These are phyloP conservation scores for Corylus americana DNA, from an alignment of 306 rosid species.

Conservation along the genomic window DNA sequence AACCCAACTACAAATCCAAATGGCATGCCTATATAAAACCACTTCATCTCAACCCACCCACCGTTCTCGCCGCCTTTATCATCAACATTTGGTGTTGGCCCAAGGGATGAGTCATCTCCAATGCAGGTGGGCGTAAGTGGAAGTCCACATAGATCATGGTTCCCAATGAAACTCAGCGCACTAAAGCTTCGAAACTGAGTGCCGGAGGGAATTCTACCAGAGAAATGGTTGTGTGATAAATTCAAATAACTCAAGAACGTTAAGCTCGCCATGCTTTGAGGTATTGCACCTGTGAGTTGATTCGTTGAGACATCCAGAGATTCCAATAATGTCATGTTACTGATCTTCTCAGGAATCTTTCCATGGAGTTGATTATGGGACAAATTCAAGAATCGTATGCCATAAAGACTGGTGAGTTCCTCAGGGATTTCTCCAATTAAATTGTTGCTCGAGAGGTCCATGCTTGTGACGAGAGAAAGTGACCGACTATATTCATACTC, in stretches of 20 bases:
- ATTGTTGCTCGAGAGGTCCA: conserved; percentile 32
- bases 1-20: background rate
- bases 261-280: conserved; percentile 1
- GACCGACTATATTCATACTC: background rate
- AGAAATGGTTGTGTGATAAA: conserved; percentile 31
- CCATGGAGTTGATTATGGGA: conserved; percentile 21
- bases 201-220: conserved; percentile 33
- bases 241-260: conserved; percentile 28
- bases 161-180: conserved; percentile 26
- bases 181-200: conserved; percentile 37
- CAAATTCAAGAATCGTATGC: background rate
- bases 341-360: background rate
- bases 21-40: background rate
- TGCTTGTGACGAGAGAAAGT: conserved; percentile 27
- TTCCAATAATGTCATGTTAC: conserved; percentile 26
- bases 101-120: background rate
- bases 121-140: conserved; percentile 27
- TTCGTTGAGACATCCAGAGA: conserved; percentile 34
- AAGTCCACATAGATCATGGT: conserved; percentile 32
- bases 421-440: background rate
- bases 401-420: background rate
- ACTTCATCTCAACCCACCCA: background rate
- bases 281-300: background rate
- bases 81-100: background rate
- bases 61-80: background rate